These are phyloP conservation scores for Flaveria robusta DNA, from an alignment of 129 eudicot species.

Conservation along the genomic window DNA sequence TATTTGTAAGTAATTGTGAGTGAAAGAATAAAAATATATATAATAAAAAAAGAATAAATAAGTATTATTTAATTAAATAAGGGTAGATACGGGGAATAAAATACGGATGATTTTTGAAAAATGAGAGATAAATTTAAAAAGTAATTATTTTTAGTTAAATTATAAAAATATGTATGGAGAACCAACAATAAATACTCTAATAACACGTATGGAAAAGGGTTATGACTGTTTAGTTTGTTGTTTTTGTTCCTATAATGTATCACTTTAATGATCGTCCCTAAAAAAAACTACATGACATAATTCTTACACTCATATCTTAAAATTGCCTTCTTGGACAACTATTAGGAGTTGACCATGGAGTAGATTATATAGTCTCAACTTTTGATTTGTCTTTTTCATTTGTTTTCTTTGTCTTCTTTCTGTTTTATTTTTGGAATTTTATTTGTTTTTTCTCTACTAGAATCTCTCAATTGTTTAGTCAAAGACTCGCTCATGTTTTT, in stretches of 20 bases:
- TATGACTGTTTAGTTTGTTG: not conserved
- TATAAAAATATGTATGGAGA: too few species aligned
- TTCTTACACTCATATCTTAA: slow-evolving; percentile 7
- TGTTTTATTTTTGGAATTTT: slow-evolving; percentile 14
- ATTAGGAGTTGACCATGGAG: slow-evolving; percentile 28
- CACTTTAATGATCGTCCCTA: not conserved
- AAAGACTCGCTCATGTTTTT: not conserved
- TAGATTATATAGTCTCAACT: slow-evolving; percentile 27
- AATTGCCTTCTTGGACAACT: slow-evolving; percentile 13
- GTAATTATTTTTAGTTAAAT: too few species aligned
- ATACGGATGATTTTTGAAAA: too few species aligned
- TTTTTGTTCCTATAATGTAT: not conserved
- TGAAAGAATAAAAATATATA: too few species aligned
- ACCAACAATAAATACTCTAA: too few species aligned
- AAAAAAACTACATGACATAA: not conserved
- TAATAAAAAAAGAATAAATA: too few species aligned
- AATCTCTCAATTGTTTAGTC: slow-evolving; percentile 3
- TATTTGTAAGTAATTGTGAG: too few species aligned
- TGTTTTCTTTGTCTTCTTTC: slow-evolving; percentile 31
- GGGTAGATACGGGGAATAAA: too few species aligned
- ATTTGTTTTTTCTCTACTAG: not conserved
- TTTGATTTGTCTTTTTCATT: slow-evolving; percentile 21
- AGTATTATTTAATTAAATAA: too few species aligned
- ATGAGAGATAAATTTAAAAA: too few species aligned
- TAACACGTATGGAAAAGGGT: too few species aligned